Conservation (phyloP, 2,329 filamentous ascomycete genomes). For the Aspergillus arachidicola region DNA sequence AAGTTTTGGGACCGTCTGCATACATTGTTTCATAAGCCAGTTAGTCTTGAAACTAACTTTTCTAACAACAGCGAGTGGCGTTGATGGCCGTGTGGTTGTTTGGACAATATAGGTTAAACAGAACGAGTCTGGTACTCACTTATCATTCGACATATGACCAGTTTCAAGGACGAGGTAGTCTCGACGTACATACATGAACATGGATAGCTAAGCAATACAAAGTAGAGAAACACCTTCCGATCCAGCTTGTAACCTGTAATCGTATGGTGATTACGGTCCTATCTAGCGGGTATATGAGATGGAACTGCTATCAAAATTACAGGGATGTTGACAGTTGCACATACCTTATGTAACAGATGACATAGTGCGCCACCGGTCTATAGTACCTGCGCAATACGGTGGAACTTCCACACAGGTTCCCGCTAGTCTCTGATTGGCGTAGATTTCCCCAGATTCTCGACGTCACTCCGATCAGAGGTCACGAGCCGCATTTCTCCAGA, state of each 20-base stretch:
- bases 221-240: neutral
- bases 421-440: neutral
- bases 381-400: neutral
- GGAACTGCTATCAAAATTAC: neutral
- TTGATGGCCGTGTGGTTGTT: conserved; percentile 80
- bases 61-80: conserved; percentile 70
- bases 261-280: neutral
- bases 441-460: conserved; percentile 20
- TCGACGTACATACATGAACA: neutral
- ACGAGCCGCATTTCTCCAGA: neutral
- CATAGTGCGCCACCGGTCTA: neutral
- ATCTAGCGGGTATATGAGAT: neutral
- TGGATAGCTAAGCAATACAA: neutral
- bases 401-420: neutral
- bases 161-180: neutral
- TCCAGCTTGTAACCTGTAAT: neutral
- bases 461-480: conserved; percentile 12
- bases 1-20: conserved; percentile 44
- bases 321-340: neutral
- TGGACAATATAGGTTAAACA: conserved; percentile 63
- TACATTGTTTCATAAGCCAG: neutral
- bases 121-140: conserved; percentile 5
- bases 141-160: neutral
- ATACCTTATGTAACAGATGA: neutral
- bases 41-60: neutral